Evolutionary conservation across 805 yeast species (phyloP), one percentile per base, ranked within the genome.

Genomic region (Zygosaccharomyces pseudorouxii): DNA sequence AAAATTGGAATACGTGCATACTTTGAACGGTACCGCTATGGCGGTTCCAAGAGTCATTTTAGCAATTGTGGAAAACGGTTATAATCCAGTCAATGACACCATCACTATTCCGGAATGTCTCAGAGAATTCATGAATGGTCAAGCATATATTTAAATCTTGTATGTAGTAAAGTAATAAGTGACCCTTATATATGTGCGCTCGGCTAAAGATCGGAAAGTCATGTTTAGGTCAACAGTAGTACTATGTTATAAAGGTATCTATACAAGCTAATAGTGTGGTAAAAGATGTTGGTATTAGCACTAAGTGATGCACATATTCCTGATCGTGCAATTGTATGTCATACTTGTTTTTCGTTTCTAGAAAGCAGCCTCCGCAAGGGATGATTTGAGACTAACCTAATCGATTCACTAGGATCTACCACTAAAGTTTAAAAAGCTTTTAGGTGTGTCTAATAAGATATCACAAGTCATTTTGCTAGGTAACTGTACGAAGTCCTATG

Each of bases 11-110:
- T 86, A 75, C 60, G 89, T 80, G 0, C 89, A 87, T 53, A 93
- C 99, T 0, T 73, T 93, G 40, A 93, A 93, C 56, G 99, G 97
- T 14, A 93, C 99, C 0, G 96, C 96, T 1, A 77, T 90, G 77
- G 99, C 99, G 1, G 84, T 92, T 12, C 99, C 99, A 2, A 73
- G 99, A 50, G 84, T 90, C 1, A 81, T 93, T 16, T 76, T 90
- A 18, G 97, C 98, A 1, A 75, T 93, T n/a, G 70, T 92, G 4
- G 99, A 93, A 68, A 93, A 86, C 64, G 77, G 77, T 56, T 93
- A 86, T 60, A 84, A 89, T 53, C 77, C 81, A 2, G 65, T 55
- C 3, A 74, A 78, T 0, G 69, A 80, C 11, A 64, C 74, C 4
- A 76, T 90, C 5, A 53, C 61, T 10, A 77, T 90, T 45, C 97